phyloP scores from a whole-genome alignment of 257 asterid genomes.

The Paulownia fortunei region DNA sequence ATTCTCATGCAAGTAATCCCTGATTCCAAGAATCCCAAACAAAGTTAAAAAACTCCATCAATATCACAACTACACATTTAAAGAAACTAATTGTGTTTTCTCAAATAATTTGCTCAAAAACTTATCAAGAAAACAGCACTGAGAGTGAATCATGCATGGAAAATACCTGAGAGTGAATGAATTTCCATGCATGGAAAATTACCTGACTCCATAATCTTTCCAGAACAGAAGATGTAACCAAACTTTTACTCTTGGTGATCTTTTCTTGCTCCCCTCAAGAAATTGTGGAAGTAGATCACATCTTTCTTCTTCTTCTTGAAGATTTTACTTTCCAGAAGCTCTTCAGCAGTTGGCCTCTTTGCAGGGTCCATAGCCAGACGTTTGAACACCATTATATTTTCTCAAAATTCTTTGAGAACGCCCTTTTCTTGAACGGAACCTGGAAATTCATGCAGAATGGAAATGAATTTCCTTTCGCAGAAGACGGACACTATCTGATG shows the following conservation, averaged over 20 bases:
- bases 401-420: not conserved
- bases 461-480: no score
- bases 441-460: not conserved
- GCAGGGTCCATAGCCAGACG: slow-evolving; percentile 20
- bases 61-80: no score
- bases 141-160: no score
- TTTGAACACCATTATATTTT: slow-evolving; percentile 5
- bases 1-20: no score
- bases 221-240: no score
- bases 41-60: no score
- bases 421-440: not conserved
- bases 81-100: no score
- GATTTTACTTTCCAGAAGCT: slow-evolving; percentile 20
- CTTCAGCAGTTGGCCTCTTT: slow-evolving; percentile 17
- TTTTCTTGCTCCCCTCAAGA: not conserved
- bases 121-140: not conserved
- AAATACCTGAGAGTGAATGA: no score
- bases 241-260: no score
- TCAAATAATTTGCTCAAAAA: no score
- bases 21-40: no score
- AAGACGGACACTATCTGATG: not conserved
- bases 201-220: not conserved
- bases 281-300: not conserved
- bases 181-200: not conserved
- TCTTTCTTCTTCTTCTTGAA: not conserved